Base-by-base conservation (phyloP, 495 filamentous ascomycete species). In the Parmelia sp. region DNA sequence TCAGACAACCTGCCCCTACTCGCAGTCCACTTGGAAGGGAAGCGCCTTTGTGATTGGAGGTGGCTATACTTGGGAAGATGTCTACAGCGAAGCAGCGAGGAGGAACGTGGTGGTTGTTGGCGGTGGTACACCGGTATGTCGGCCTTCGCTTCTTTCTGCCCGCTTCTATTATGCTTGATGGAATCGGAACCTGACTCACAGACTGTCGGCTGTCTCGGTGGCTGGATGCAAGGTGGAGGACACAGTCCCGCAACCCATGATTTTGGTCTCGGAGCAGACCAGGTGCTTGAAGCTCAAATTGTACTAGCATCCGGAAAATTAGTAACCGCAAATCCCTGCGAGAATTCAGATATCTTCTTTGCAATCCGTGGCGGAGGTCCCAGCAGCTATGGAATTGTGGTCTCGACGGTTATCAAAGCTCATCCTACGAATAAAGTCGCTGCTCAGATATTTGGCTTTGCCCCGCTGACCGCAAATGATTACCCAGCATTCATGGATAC, bases 261-360 rank as follows among this genome's bases (percentile, higher is more conserved):
- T 19, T 67, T 65, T 56, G 77, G 77, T 25, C 66, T 79, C 5
- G 76, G 62, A 11, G 71, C 74, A 0, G 77, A 81, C 59, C 77
- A 81, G 62, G 74, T 78, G n/a, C 67, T 81, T 4, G 75, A 74
- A 39, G 59, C 77, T 29, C 71, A 77, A 45, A 82, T 88, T 53
- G 78, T 88, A n/a, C 79, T 83, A 0, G 77, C 83, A 23, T 77
- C 82, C 37, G 86, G 86, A 15, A 62, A 70, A 23, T 78, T 80
- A 29, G 72, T 79, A 5, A 85, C 79, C 0, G 83, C 82, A 12
- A 81, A 79, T 42, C 68, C 78, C 15, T 66, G 74, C 19, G 74
- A 72, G 40, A 78, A 88, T 63, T 64, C 80, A 0, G 86, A 88
- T 49, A 80, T 88, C 14, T 89, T 86, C 77, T 88, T 81, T 68